Evolutionary conservation across 306 rosid genomes (phyloP), one percentile per base, ranked within the genome.

Genomic region (Arachis stenosperma): DNA sequence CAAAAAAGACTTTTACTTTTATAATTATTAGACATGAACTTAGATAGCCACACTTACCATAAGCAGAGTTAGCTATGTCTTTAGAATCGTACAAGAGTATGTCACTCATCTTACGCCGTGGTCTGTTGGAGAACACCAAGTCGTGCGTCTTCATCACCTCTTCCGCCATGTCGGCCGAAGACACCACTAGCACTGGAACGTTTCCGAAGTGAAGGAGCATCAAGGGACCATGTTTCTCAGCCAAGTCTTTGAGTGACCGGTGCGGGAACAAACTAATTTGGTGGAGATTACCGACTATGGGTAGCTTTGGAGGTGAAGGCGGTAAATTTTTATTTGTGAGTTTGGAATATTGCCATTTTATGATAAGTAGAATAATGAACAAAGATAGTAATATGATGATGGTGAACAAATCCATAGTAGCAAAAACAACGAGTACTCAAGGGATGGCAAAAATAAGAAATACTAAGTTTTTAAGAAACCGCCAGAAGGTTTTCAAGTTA

Each of bases 111-210:
- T 27, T 74, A 29, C 78, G 55, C 4, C 8, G 17, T 41, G 78
- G 78, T 56, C 71, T 63, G 39, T 40, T 68, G 17, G 71, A 74
- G 46, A 74, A 63, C 47, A 53, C 47, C 2, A 41, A 0, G 65
- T 74, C 78, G 9, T 74, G 78, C 2, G 71, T 74, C 54, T 64
- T 74, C 78, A 74, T 63, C 0, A 74, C 56, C 55, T 52, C 71
- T 9, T 36, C 13, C 0, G 71, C 71, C 17, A 46, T 55, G 1
- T 74, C 65, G n/a, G 78, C 64, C 0, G 56, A 74, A 6, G 78
- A 74, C 12, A 64, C 65, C 7, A 74, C 71, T 0, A 74, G 71
- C 0, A 64, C 71, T 3, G 78, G 71, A 1, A 64, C 78, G 17
- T 53, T 53, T 2, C 78, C 78, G 0, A 74, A 64, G 36, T 54